A percentile compares a stretch with the other conserved stretches of the same genome.
Evolutionary conservation across 2,329 filamentous ascomycete species (phyloP).

Genomic region (Madurella mycetomatis): DNA sequence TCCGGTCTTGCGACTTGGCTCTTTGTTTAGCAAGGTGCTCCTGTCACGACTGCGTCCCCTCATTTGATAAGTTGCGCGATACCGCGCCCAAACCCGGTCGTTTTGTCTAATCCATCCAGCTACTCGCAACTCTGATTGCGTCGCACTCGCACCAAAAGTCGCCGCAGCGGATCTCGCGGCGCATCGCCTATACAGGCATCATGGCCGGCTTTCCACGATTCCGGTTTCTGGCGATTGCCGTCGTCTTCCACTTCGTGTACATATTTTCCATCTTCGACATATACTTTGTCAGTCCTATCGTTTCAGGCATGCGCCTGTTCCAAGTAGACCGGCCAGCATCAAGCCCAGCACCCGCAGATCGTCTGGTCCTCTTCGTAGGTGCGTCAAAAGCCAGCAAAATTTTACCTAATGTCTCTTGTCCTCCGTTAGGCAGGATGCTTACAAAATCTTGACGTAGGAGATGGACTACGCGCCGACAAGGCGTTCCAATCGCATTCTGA

Average conservation of each 20-base stretch:
- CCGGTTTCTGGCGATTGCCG: conserved; percentile 80
- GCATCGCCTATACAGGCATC: conserved; percentile 15
- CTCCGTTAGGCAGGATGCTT: neutral
- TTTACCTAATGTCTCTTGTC: neutral
- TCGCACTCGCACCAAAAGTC: neutral
- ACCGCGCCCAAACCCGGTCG: conserved; percentile 9
- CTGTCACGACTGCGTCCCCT: neutral
- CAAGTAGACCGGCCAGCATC: conserved; percentile 57
- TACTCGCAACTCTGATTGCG: neutral
- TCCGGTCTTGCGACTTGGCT: neutral
- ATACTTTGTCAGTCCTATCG: conserved; percentile 96
- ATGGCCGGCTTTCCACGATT: conserved; percentile 62
- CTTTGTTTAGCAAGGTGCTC: conserved; percentile 1
- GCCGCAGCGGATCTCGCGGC: conserved; percentile 4
- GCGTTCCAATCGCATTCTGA: conserved; percentile 91
- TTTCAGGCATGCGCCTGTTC: conserved; percentile 88
- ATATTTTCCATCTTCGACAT: conserved; percentile 97
- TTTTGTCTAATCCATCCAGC: conserved; percentile 8
- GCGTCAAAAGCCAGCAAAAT: conserved; percentile 28
- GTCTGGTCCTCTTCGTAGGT: conserved; percentile 92
- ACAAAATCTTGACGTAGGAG: conserved; percentile 47
- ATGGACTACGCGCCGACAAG: conserved; percentile 95
- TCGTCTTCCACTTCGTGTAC: conserved; percentile 91
- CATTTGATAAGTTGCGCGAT: conserved; percentile 13
- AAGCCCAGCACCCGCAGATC: conserved; percentile 73